These are phyloP conservation scores for Aspergillus spinulosporus DNA, from an alignment of 2,329 filamentous ascomycete species.

Conservation along the genomic window DNA sequence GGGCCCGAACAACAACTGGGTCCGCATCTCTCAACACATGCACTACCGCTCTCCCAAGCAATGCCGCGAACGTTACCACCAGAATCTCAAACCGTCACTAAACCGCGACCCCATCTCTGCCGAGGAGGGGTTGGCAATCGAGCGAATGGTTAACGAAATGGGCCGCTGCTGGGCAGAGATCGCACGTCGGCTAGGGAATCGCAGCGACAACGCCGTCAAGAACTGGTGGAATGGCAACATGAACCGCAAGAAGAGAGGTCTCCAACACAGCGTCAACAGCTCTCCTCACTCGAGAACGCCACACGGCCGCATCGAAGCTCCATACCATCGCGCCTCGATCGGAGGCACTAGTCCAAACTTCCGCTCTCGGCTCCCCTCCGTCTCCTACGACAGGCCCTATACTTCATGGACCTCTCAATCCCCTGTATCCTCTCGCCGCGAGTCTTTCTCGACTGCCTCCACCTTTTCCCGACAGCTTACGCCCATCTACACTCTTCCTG, in stretches of 20 bases:
- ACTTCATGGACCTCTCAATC: conserved; percentile 24
- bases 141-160: conserved; percentile 72
- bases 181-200: conserved; percentile 73
- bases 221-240: conserved; percentile 97
- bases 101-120: conserved; percentile 72
- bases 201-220: conserved; percentile 94
- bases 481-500: conserved; percentile 41
- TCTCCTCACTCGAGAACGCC: conserved; percentile 41
- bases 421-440: conserved; percentile 23
- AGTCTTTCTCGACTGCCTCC: conserved; percentile 26
- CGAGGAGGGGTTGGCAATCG: conserved; percentile 71
- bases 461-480: conserved; percentile 34
- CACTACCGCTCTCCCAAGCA: conserved; percentile 84
- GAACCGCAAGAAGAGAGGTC: conserved; percentile 68
- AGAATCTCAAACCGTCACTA: conserved; percentile 79
- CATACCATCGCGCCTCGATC: conserved; percentile 38
- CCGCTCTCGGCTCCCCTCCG: conserved; percentile 31
- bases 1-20: conserved; percentile 88
- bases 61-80: conserved; percentile 90
- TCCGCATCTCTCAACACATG: conserved; percentile 75
- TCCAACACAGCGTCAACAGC: conserved; percentile 27
- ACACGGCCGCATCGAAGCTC: conserved; percentile 41
- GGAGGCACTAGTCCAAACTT: conserved; percentile 26
- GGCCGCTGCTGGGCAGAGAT: conserved; percentile 95
- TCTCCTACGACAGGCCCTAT: conserved; percentile 24